Evolutionary conservation across 2,329 filamentous ascomycete species (phyloP).

Genomic region (Talaromyces albobiverticillius): DNA sequence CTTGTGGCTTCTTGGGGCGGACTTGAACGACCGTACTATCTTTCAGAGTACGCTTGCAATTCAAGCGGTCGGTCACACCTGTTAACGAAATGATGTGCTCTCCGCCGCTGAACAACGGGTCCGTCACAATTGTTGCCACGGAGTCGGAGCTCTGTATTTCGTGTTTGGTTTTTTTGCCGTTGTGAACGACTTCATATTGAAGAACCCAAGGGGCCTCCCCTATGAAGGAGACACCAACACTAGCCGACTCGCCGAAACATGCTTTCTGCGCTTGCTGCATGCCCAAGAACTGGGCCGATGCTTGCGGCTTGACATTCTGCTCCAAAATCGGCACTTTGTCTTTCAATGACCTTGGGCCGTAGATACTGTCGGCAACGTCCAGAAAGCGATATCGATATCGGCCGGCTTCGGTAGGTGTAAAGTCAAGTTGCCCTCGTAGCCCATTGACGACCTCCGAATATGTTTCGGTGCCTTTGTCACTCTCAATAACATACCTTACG

Average conservation of each 20-base stretch:
- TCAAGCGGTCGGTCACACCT: constrained; percentile 79
- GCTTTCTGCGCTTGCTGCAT: constrained; percentile 57
- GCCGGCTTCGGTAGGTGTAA: constrained; percentile 77
- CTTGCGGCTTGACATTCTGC: constrained; percentile 90
- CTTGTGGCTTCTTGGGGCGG: constrained; percentile 82
- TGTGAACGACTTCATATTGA: constrained; percentile 90
- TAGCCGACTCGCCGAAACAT: constrained; percentile 79
- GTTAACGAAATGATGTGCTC: constrained; percentile 86
- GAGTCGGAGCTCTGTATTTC: constrained; percentile 62
- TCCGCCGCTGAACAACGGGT: constrained; percentile 72
- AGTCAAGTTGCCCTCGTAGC: constrained; percentile 77
- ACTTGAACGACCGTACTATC: constrained; percentile 84
- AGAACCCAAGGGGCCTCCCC: constrained; percentile 86
- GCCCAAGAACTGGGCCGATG: constrained; percentile 68
- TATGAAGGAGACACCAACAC: constrained; percentile 69
- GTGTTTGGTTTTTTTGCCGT: constrained; percentile 75
- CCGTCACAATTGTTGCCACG: constrained; percentile 70
- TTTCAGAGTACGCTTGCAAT: constrained; percentile 81
- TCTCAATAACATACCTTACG: constrained; percentile 72
- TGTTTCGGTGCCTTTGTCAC: constrained; percentile 54
- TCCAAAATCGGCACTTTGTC: constrained; percentile 66
- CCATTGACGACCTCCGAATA: constrained; percentile 61
- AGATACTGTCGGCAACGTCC: constrained; percentile 77
- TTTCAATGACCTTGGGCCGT: constrained; percentile 62
- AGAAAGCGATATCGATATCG: constrained; percentile 84